Evolutionary conservation across 345 rosid genomes (phyloP).

Genomic region (Moringa oleifera): DNA sequence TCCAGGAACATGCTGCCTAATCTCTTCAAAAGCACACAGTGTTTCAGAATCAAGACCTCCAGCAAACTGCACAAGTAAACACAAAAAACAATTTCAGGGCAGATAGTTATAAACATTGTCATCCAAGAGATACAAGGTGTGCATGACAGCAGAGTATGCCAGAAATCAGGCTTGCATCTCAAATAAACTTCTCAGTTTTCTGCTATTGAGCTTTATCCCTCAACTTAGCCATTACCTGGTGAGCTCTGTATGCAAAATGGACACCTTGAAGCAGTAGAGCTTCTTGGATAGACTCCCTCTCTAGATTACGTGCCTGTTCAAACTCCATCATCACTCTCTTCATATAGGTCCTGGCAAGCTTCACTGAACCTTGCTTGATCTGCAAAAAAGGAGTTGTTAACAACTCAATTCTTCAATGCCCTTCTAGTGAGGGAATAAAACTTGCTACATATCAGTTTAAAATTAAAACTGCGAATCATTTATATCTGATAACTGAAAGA

Average conservation of each 20-base stretch:
- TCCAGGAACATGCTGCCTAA: conserved; percentile 55
- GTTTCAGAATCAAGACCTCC: conserved; percentile 92
- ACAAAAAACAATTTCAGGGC: background rate
- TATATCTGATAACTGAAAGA: no score
- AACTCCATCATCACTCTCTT: conserved; percentile 71
- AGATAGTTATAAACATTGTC: background rate
- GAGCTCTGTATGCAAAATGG: conserved; percentile 71
- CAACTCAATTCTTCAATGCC: background rate
- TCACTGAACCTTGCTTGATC: conserved; percentile 71
- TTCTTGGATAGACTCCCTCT: conserved; percentile 67
- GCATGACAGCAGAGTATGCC: background rate
- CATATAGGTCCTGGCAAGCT: conserved; percentile 74
- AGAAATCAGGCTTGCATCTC: background rate
- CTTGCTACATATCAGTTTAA: background rate
- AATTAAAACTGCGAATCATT: no score
- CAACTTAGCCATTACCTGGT: conserved; percentile 53
- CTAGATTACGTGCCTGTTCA: conserved; percentile 44
- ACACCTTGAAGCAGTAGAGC: conserved; percentile 75
- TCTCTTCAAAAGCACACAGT: conserved; percentile 75
- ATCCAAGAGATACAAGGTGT: background rate
- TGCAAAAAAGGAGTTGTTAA: conserved; percentile 21
- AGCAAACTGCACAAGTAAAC: conserved; percentile 46
- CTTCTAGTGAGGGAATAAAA: no score
- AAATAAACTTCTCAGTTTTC: background rate
- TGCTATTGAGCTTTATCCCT: background rate